Conservation (phyloP, 768 basidiomycete species). For the Boletus pseudopeckii region DNA sequence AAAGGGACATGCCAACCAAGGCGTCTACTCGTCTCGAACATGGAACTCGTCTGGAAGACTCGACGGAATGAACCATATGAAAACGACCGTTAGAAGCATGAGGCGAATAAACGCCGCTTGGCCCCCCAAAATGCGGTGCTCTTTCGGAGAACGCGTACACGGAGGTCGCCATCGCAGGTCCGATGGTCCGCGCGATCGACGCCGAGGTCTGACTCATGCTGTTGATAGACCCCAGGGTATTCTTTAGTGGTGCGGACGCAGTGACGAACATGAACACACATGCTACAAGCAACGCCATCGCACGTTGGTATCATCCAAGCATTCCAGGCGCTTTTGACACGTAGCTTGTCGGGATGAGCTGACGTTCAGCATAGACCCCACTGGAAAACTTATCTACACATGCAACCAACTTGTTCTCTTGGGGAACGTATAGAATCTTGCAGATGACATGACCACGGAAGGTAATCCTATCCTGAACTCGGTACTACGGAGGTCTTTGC, state of each 20-base stretch:
- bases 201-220: slow-evolving; percentile 49
- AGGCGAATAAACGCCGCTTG: slow-evolving; percentile 47
- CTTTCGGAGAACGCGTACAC: slow-evolving; percentile 48
- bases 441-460: too few species aligned
- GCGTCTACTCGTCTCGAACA: slow-evolving; percentile 26
- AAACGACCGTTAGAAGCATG: slow-evolving; percentile 32
- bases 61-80: slow-evolving; percentile 34
- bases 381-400: too few species aligned
- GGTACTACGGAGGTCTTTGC: too few species aligned
- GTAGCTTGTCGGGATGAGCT: too few species aligned
- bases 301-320: background rate
- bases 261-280: slow-evolving; percentile 67
- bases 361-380: too few species aligned
- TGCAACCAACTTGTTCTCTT: too few species aligned
- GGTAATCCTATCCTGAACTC: too few species aligned
- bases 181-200: slow-evolving; percentile 44
- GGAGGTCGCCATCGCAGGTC: slow-evolving; percentile 48
- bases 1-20: too few species aligned
- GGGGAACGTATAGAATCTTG: too few species aligned
- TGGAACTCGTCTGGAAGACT: slow-evolving; percentile 41
- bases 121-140: slow-evolving; percentile 43
- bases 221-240: slow-evolving; percentile 59
- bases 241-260: slow-evolving; percentile 52
- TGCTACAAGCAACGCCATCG: slow-evolving; percentile 35
- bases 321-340: slow-evolving; percentile 18